Evolutionary conservation across 257 asterid genomes (phyloP), one percentile per base, ranked within the genome.

Genomic region (Leptodermis oblonga): DNA sequence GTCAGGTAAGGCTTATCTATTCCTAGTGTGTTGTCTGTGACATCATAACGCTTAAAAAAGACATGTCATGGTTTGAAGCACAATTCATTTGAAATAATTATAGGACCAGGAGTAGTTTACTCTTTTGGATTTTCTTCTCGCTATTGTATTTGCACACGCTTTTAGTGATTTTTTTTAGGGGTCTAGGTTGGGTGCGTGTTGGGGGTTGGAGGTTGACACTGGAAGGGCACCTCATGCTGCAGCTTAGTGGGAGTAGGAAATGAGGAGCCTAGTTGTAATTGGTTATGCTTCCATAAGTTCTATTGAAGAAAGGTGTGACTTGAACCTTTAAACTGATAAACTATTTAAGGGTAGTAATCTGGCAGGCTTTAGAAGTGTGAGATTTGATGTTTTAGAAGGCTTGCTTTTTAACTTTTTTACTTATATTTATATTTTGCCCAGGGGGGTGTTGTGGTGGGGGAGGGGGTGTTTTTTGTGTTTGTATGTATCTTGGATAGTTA

Each of bases 1-100:
- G 99, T 80, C 99, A 94, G 98, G 99, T 91, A 73, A 75, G 92
- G 23, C 51, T 77, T 20, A 39, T 62, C 49, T n/a, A 18, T 69
- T 41, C 51, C 54, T 45, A 1, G 54, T 1, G 28, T 15, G 41
- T 65, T 25, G 56, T 65, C 41, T 66, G 1, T n/a, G 1, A 22
- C 60, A 46, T 52, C 43, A 46, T 46, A 20, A 14, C 31, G 4
- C 18, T 23, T 20, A 18, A 11, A 7, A 51, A 5, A 6, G 18
- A 20, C 9, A 66, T 28, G 20, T 65, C 25, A 41, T 64, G 37
- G 23, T 42, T 4, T 22, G 2, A 62, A 39, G 3, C 41, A 3
- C 26, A 30, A 25, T 59, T 31, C 6, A 33, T 28, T 64, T 18
- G 17, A 28, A 18, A 12, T 13, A 8, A n/a, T 31, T 17, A 62